Percentiles rank a stretch among this genome's conserved stretches.
phyloP scores from a whole-genome alignment of 2,329 filamentous ascomycete species.

The Myrmaecium sp. region DNA sequence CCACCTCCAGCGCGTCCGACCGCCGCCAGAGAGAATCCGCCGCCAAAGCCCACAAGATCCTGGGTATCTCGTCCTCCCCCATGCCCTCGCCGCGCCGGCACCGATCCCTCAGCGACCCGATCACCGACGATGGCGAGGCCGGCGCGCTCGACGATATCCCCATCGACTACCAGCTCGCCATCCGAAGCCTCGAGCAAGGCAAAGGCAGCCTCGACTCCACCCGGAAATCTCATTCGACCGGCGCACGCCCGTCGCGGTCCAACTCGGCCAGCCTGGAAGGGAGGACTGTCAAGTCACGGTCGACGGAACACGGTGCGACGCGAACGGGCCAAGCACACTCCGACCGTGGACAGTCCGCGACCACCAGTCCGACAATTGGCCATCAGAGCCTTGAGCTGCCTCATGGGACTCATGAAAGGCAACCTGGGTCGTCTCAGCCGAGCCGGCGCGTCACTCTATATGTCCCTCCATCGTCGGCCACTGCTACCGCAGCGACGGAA shows the following conservation, averaged over 20 bases:
- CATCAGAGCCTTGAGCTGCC: too few species aligned
- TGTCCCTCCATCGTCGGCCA: too few species aligned
- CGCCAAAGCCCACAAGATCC: conserved; percentile 24
- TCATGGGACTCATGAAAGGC: too few species aligned
- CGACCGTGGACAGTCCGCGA: too few species aligned
- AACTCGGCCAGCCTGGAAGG: too few species aligned
- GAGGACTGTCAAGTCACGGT: too few species aligned
- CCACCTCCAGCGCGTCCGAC: conserved; percentile 16
- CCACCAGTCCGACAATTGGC: too few species aligned
- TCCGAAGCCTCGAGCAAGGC: conserved; percentile 15
- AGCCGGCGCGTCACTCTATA: too few species aligned
- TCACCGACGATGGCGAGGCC: conserved; percentile 3
- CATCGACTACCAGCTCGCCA: conserved; percentile 23
- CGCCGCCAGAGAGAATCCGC: conserved; percentile 11
- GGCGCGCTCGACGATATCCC: conserved; percentile 9
- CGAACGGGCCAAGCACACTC: too few species aligned
- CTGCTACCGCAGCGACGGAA: neutral
- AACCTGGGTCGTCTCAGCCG: too few species aligned
- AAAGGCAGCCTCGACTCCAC: conserved; percentile 9
- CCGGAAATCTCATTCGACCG: too few species aligned
- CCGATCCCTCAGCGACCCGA: neutral
- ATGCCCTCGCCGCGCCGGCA: conserved; percentile 5
- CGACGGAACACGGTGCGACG: too few species aligned
- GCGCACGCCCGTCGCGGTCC: conserved; percentile 10
- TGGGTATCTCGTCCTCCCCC: conserved; percentile 17